A percentile compares a stretch with the other conserved stretches of the same genome.
phyloP scores from a whole-genome alignment of 2,329 filamentous ascomycete genomes.

The Sarocladium kiliense region DNA sequence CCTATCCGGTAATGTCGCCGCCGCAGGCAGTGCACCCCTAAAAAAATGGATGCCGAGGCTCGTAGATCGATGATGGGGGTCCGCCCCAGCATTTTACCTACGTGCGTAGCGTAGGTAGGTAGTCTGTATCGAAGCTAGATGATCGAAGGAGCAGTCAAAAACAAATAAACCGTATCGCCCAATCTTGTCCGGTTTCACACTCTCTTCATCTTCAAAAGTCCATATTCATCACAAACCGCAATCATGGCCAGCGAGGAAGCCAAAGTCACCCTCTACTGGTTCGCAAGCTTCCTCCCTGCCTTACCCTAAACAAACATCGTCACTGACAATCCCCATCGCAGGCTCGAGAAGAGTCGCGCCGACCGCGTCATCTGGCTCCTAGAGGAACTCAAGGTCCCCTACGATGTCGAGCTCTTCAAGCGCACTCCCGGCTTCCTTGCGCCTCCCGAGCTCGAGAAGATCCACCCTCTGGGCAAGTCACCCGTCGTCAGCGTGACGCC shows the following conservation, averaged over 20 bases:
- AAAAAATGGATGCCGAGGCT: not conserved
- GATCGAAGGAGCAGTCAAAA: not conserved
- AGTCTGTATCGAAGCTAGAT: not conserved
- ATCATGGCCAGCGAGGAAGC: slow-evolving; percentile 24
- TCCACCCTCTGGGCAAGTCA: slow-evolving; percentile 85
- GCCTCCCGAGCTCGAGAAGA: slow-evolving; percentile 66
- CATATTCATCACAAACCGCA: not conserved
- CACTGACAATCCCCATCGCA: slow-evolving; percentile 28
- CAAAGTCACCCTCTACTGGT: slow-evolving; percentile 59
- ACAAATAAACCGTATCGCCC: not conserved
- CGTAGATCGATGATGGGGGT: not conserved
- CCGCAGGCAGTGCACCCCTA: not conserved
- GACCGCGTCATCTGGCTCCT: slow-evolving; percentile 83
- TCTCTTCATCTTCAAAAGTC: not conserved
- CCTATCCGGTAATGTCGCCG: not conserved
- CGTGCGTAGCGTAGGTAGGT: too few relatives aligned
- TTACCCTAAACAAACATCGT: too few relatives aligned
- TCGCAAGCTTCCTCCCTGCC: slow-evolving; percentile 6
- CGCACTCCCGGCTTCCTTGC: slow-evolving; percentile 62
- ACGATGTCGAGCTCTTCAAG: slow-evolving; percentile 76
- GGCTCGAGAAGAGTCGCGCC: slow-evolving; percentile 78
- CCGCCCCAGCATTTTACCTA: too few relatives aligned
- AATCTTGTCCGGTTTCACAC: not conserved
- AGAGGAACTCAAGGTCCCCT: slow-evolving; percentile 73
- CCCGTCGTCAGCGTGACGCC: slow-evolving; percentile 66